Evolutionary conservation across 176 grass and related monocot genomes (phyloP).

Genomic region (Eleusine indica): DNA sequence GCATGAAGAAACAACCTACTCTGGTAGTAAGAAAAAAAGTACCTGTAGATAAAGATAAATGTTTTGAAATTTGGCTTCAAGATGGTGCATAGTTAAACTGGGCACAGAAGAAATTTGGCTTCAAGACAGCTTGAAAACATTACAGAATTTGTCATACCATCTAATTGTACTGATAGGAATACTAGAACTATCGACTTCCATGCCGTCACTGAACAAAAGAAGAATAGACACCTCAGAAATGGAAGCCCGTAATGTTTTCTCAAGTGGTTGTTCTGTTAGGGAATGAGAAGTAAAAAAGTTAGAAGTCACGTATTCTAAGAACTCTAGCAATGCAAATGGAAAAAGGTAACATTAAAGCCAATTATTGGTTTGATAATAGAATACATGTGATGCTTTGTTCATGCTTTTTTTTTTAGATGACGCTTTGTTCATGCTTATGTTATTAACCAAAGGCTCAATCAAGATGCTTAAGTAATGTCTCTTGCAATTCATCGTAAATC

Average conservation of each 20-base stretch:
- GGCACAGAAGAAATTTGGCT: slow-evolving; percentile 60
- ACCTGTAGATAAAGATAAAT: slow-evolving; percentile 81
- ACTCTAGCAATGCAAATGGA: slow-evolving; percentile 9
- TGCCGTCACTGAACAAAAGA: slow-evolving; percentile 67
- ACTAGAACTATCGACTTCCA: slow-evolving; percentile 31
- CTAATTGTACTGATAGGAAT: slow-evolving; percentile 23
- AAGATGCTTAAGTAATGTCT: too few relatives aligned
- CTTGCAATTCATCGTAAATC: too few relatives aligned
- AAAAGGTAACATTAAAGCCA: not conserved
- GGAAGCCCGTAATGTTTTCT: slow-evolving; percentile 72
- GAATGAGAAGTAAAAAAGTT: slow-evolving; percentile 44
- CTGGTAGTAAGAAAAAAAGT: slow-evolving; percentile 38
- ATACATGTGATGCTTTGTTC: not conserved
- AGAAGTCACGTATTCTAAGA: slow-evolving; percentile 31
- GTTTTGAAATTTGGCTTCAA: slow-evolving; percentile 75
- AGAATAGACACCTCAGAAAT: slow-evolving; percentile 73
- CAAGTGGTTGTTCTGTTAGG: slow-evolving; percentile 69
- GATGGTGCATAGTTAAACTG: slow-evolving; percentile 73
- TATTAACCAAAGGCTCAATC: not conserved
- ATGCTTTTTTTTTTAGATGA: too few relatives aligned
- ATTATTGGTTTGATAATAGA: not conserved
- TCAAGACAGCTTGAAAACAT: slow-evolving; percentile 76
- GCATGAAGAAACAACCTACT: slow-evolving; percentile 10
- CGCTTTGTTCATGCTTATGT: slow-evolving; percentile 10
- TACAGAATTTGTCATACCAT: slow-evolving; percentile 57